Evolutionary conservation across 331 rosid genomes (phyloP).

Genomic region (Quercus lobata): DNA sequence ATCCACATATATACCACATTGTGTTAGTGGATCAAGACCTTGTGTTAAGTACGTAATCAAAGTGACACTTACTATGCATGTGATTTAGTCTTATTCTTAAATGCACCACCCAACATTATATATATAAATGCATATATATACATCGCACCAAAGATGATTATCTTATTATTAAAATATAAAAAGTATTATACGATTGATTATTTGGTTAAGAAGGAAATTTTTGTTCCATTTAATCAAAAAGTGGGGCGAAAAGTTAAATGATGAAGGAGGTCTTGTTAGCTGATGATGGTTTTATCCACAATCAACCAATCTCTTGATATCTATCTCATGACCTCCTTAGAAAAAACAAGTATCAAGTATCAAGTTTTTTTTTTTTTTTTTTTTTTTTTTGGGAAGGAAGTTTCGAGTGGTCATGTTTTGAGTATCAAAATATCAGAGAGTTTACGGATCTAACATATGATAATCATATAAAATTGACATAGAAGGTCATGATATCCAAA

Average conservation of each 20-base stretch:
- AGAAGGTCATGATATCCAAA: too few relatives aligned
- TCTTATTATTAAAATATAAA: background rate
- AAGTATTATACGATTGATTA: background rate
- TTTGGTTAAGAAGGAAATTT: background rate
- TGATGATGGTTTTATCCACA: slow-evolving; percentile 19
- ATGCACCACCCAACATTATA: slow-evolving; percentile 28
- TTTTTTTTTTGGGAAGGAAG: background rate
- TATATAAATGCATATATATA: slow-evolving; percentile 11
- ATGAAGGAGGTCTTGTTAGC: background rate
- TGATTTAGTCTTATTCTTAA: slow-evolving; percentile 27
- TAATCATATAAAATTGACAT: too few relatives aligned
- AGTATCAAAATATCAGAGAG: background rate
- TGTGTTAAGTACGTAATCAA: slow-evolving; percentile 44
- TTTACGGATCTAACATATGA: background rate
- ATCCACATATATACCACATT: slow-evolving; percentile 26
- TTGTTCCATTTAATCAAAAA: slow-evolving; percentile 1
- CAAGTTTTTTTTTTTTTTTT: background rate
- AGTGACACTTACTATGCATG: slow-evolving; percentile 20
- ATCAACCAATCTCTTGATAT: slow-evolving; percentile 14
- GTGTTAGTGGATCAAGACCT: slow-evolving; percentile 37
- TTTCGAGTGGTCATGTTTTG: background rate
- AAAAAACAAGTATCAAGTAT: background rate
- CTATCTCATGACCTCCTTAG: slow-evolving; percentile 4
- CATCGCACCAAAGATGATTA: slow-evolving; percentile 24
- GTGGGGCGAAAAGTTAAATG: slow-evolving; percentile 13